These are phyloP conservation scores for Podaxis rugospora DNA, from an alignment of 768 basidiomycete genomes.

Conservation along the genomic window DNA sequence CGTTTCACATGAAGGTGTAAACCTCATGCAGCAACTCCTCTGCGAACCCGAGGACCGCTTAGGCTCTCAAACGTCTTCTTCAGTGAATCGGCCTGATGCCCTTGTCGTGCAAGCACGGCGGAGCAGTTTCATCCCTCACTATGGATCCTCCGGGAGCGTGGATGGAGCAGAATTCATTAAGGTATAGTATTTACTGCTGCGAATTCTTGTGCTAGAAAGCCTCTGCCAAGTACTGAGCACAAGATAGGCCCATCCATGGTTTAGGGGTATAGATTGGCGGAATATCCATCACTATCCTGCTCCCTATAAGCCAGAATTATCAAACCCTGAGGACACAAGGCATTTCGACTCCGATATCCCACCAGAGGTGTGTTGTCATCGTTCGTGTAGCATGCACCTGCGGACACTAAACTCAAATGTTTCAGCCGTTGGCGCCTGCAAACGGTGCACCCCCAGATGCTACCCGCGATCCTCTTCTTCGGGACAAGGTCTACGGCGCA, in stretches of 20 bases:
- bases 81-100: constrained; percentile 72
- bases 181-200: constrained; percentile 33
- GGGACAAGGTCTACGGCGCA: constrained; percentile 80
- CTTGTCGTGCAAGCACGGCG: constrained; percentile 70
- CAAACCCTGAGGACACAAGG: constrained; percentile 78
- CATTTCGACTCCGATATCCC: constrained; percentile 97
- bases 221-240: constrained; percentile 11
- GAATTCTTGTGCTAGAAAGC: background rate
- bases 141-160: constrained; percentile 43
- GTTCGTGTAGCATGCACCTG: constrained; percentile 21
- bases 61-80: constrained; percentile 67
- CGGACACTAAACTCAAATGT: constrained; percentile 22
- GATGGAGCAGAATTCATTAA: constrained; percentile 94
- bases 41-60: constrained; percentile 96
- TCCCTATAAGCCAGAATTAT: constrained; percentile 86
- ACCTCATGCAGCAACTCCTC: constrained; percentile 83
- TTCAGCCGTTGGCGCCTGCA: constrained; percentile 84
- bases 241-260: constrained; percentile 79
- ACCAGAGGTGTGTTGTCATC: constrained; percentile 61
- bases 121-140: constrained; percentile 60
- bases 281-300: constrained; percentile 81
- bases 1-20: constrained; percentile 83
- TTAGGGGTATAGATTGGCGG: constrained; percentile 85
- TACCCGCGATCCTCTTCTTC: constrained; percentile 85
- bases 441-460: constrained; percentile 81